A percentile compares a stretch with the other conserved stretches of the same genome.
Conservation (phyloP, 164 flowering plant species). For the Umbilicus rupestris region DNA sequence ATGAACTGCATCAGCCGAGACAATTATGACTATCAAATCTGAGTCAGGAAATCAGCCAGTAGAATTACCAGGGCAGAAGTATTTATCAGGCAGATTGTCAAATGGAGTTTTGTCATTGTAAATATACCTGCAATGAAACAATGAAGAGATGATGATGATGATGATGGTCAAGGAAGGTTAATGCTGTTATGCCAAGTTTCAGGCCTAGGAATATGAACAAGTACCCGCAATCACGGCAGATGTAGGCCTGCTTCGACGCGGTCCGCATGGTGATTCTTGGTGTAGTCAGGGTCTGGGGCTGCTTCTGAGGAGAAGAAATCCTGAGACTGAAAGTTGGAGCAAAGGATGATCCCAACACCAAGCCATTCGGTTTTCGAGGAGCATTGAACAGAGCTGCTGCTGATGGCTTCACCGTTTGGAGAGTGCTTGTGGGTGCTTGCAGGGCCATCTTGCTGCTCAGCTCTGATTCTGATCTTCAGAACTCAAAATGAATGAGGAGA, state of each 20-base stretch:
- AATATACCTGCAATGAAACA: conserved; percentile 52
- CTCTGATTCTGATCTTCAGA: conserved; percentile 1
- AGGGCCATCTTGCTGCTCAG: conserved; percentile 27
- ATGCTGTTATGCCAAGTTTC: background rate
- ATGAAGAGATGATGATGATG: no score
- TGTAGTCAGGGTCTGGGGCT: conserved; percentile 20
- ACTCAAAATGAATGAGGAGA: conserved; percentile 18
- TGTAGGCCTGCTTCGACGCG: conserved; percentile 78
- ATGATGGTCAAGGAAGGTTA: background rate
- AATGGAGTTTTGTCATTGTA: conserved; percentile 89
- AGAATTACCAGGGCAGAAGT: conserved; percentile 85
- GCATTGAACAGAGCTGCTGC: conserved; percentile 14
- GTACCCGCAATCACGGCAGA: conserved; percentile 95
- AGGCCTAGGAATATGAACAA: background rate
- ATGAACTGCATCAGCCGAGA: background rate
- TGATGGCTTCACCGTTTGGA: conserved; percentile 12
- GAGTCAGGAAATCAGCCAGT: background rate
- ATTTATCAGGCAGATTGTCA: conserved; percentile 74
- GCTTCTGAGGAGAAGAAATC: conserved; percentile 20
- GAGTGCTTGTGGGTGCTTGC: conserved; percentile 28
- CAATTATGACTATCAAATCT: background rate
- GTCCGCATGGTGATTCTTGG: conserved; percentile 65
- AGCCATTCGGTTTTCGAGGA: conserved; percentile 28
- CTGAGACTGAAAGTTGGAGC: conserved; percentile 40
- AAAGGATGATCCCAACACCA: conserved; percentile 53